A percentile compares a stretch with the other conserved stretches of the same genome.
phyloP scores from a whole-genome alignment of 2,329 filamentous ascomycete genomes.

The Lachnellula arida region DNA sequence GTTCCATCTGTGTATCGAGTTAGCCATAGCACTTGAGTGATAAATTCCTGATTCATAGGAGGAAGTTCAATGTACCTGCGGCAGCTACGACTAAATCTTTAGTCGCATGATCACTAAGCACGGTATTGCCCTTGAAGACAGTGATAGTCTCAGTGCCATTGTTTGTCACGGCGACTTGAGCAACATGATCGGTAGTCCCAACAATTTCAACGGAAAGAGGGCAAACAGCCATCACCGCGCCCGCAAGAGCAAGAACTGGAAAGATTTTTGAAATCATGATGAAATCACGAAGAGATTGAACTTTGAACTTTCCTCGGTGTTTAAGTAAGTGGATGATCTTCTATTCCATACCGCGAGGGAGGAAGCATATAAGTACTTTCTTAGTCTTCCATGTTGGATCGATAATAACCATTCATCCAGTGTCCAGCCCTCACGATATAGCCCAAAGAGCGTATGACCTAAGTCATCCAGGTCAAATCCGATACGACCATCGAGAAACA shows the following conservation, averaged over 20 bases:
- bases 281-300: not conserved
- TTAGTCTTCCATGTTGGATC: not conserved
- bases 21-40: not conserved
- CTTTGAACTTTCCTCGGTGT: not conserved
- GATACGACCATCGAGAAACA: not conserved
- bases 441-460: not conserved
- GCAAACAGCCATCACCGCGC: constrained; percentile 20
- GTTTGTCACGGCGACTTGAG: constrained; percentile 21
- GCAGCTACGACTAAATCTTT: constrained; percentile 18
- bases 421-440: not conserved
- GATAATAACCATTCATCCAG: not conserved
- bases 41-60: not conserved
- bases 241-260: constrained; percentile 18
- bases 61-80: constrained; percentile 10
- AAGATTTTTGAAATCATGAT: constrained; percentile 23
- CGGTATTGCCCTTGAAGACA: constrained; percentile 26
- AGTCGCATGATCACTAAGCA: constrained; percentile 20
- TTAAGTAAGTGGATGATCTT: not conserved
- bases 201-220: constrained; percentile 22
- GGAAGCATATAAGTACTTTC: constrained; percentile 3
- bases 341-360: not conserved
- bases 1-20: constrained; percentile 13
- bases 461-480: not conserved
- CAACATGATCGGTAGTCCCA: constrained; percentile 16
- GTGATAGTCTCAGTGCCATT: constrained; percentile 19